Conservation (phyloP, 345 rosid species). For the Pugionium dolabratum region DNA sequence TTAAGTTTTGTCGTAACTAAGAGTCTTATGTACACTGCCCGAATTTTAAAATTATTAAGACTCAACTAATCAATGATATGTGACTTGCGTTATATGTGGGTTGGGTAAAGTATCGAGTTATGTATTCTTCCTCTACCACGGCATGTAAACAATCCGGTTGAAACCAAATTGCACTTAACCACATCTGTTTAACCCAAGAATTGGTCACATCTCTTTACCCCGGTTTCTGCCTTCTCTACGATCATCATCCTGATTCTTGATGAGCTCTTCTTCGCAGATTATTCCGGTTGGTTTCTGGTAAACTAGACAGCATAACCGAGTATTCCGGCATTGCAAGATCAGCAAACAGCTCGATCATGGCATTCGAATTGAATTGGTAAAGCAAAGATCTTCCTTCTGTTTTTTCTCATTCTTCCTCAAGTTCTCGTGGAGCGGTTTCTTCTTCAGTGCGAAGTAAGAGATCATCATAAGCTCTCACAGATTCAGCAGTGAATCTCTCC, state of each 20-base stretch:
- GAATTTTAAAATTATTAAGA: background rate
- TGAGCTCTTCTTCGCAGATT: background rate
- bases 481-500: slow-evolving; percentile 78
- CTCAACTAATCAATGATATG: slow-evolving; percentile 20
- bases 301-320: slow-evolving; percentile 4
- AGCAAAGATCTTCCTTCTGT: slow-evolving; percentile 20
- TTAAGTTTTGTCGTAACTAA: background rate
- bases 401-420: slow-evolving; percentile 33
- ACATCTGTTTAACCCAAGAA: slow-evolving; percentile 5
- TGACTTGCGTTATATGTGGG: slow-evolving; percentile 20
- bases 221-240: slow-evolving; percentile 17
- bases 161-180: slow-evolving; percentile 11
- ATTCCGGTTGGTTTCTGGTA: slow-evolving; percentile 12
- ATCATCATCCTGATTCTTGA: slow-evolving; percentile 16
- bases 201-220: background rate
- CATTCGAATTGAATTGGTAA: background rate
- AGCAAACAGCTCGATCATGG: slow-evolving; percentile 22
- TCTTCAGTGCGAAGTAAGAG: slow-evolving; percentile 74
- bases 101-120: slow-evolving; percentile 1
- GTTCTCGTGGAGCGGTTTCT: slow-evolving; percentile 51
- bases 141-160: slow-evolving; percentile 29
- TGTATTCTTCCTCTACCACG: slow-evolving; percentile 20
- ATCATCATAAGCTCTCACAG: slow-evolving; percentile 71
- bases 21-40: slow-evolving; percentile 31
- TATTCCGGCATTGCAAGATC: slow-evolving; percentile 27